Percentiles rank a stretch among this genome's conserved stretches.
These are phyloP conservation scores for Gossypium longicalyx DNA, from an alignment of 345 rosid species.

Conservation along the genomic window DNA sequence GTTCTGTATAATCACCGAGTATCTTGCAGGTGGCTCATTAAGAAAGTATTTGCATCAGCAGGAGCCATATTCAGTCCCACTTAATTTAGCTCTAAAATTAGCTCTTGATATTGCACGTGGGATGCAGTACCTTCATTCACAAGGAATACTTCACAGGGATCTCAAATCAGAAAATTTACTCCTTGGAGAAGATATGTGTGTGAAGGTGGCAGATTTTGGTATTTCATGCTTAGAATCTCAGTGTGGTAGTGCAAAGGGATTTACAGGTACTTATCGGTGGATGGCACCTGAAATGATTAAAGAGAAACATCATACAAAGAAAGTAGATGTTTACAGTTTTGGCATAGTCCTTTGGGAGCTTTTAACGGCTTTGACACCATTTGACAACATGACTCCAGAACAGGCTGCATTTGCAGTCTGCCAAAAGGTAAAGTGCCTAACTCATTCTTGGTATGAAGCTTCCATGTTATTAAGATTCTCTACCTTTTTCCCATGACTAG, in stretches of 20 bases:
- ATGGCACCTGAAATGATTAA: slow-evolving; percentile 90
- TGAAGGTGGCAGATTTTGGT: slow-evolving; percentile 78
- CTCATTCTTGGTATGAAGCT: not conserved
- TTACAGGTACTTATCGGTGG: slow-evolving; percentile 78
- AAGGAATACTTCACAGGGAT: slow-evolving; percentile 67
- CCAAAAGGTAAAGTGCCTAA: slow-evolving; percentile 51
- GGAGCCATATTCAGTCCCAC: slow-evolving; percentile 64
- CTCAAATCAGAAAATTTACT: slow-evolving; percentile 76
- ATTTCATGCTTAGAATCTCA: slow-evolving; percentile 73
- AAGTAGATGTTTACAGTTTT: slow-evolving; percentile 77
- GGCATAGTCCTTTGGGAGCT: slow-evolving; percentile 84
- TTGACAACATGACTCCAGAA: slow-evolving; percentile 72
- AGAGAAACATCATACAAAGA: slow-evolving; percentile 68
- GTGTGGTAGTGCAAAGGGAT: slow-evolving; percentile 58
- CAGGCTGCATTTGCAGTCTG: slow-evolving; percentile 85
- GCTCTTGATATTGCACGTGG: slow-evolving; percentile 71
- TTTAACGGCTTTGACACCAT: slow-evolving; percentile 61
- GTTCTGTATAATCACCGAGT: slow-evolving; percentile 66
- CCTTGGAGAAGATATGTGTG: slow-evolving; percentile 60
- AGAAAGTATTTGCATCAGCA: slow-evolving; percentile 69
- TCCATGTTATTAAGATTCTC: not conserved
- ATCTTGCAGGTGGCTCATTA: slow-evolving; percentile 64
- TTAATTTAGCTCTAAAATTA: slow-evolving; percentile 49
- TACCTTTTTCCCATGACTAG: not conserved
- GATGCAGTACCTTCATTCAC: slow-evolving; percentile 72